Conservation (phyloP, 1,284 basidiomycete species). For the Cutaneotrichosporon cyanovorans region DNA sequence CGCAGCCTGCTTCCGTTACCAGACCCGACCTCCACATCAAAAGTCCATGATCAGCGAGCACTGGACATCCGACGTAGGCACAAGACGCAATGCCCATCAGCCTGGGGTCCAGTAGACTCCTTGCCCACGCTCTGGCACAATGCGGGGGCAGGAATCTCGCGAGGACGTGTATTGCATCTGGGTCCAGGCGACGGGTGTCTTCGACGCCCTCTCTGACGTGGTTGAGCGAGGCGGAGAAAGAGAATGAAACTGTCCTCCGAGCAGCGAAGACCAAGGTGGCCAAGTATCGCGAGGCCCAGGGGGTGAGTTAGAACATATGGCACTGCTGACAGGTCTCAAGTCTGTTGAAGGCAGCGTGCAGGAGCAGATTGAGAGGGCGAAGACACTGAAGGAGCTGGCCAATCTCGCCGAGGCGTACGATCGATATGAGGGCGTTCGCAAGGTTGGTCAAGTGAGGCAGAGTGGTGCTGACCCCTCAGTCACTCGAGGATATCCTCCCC, state of each 20-base stretch:
- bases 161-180: too few relatives aligned
- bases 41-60: too few relatives aligned
- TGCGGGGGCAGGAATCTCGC: too few relatives aligned
- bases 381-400: constrained; percentile 52
- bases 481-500: constrained; percentile 56
- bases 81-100: too few relatives aligned
- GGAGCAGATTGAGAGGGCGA: constrained; percentile 49
- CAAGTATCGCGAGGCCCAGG: constrained; percentile 5
- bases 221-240: constrained; percentile 9
- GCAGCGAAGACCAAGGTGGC: constrained; percentile 9
- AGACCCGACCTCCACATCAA: too few relatives aligned
- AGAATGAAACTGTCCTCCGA: constrained; percentile 8
- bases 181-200: not conserved
- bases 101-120: too few relatives aligned
- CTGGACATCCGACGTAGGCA: too few relatives aligned
- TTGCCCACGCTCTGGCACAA: too few relatives aligned
- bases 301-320: not conserved
- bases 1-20: too few relatives aligned
- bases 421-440: constrained; percentile 48
- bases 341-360: constrained; percentile 17
- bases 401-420: constrained; percentile 53
- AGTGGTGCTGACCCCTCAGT: constrained; percentile 45
- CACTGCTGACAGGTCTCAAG: constrained; percentile 1
- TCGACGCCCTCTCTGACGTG: not conserved
- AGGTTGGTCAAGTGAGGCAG: constrained; percentile 42